Evolutionary conservation across 805 yeast genomes (phyloP), one percentile per base, ranked within the genome.

Genomic region (Pichia eremophila): DNA sequence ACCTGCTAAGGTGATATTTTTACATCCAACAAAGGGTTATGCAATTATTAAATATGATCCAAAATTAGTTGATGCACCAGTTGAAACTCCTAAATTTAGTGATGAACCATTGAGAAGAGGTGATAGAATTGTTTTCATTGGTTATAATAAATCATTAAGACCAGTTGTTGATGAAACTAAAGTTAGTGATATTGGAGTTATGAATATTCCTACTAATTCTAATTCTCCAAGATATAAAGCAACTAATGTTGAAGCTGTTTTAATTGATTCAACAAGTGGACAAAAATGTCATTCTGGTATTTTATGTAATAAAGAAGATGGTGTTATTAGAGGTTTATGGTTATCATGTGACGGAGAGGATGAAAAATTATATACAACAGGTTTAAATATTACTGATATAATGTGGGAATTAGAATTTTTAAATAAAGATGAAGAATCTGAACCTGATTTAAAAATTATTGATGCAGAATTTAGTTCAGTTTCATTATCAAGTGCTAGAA

Each of bases 21-120:
- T 87, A 58, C 96, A 89, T 61, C 96, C 97, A 34, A 78, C 86
- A 36, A 86, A 83, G 56, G 89, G 89, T 55, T 89, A 84, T 63
- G 89, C 95, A 1, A 78, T 89, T 48, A 71, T 90, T 27, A 78
- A 85, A 61, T 90, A 87, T 62, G 95, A 90, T 60, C 88, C 96
- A 9, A 57, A 70, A 5, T 66, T 87, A 44, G 83, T 90, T 15
- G 62, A 74, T 22, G 90, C 95, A 2, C 84, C 83, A 39, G 77
- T 87, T 9, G 66, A 69, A 41, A 75, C 95, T 2, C 93, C 95
- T 5, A 70, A 70, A 47, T 75, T 87, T 53, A 69, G 83, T 41
- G 54, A 65, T 7, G 61, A 54, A 8, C 81, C 84, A 34, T 69
- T 88, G 57, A 70, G 75, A 51, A 79, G 89, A 60, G 95, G 96